Evolutionary conservation across 129 eudicot genomes (phyloP).

Genomic region (Ambrosia artemisiifolia): DNA sequence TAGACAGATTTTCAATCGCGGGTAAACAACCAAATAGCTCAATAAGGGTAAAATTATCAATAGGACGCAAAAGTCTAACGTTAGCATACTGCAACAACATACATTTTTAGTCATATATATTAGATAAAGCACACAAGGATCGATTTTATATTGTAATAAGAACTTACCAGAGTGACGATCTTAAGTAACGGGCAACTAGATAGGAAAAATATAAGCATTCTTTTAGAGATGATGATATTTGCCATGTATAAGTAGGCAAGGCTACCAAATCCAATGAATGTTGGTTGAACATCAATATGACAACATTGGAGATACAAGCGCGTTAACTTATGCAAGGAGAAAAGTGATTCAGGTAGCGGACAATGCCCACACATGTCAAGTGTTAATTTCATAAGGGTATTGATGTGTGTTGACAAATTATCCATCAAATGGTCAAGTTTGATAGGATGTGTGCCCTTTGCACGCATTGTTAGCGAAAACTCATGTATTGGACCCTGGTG

Average conservation of each 20-base stretch:
- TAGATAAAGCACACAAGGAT: neutral
- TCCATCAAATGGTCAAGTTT: constrained; percentile 5
- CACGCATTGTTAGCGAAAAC: neutral
- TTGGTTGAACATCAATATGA: neutral
- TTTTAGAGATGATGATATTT: neutral
- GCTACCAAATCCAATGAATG: constrained; percentile 11
- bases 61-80: neutral
- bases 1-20: neutral
- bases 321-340: constrained; percentile 4
- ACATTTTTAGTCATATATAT: neutral
- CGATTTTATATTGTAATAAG: neutral
- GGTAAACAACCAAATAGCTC: constrained; percentile 4
- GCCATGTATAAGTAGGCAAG: neutral
- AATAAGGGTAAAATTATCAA: neutral
- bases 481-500: constrained; percentile 16
- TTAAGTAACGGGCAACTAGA: constrained; percentile 4
- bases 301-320: neutral
- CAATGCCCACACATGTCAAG: neutral
- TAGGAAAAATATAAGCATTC: constrained; percentile 2
- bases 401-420: neutral
- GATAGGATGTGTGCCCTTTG: neutral
- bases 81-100: neutral
- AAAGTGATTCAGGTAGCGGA: neutral
- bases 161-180: neutral
- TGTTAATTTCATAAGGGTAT: neutral